Conservation (phyloP, 106 monocot genomes). For the Dioscorea zingiberensis region DNA sequence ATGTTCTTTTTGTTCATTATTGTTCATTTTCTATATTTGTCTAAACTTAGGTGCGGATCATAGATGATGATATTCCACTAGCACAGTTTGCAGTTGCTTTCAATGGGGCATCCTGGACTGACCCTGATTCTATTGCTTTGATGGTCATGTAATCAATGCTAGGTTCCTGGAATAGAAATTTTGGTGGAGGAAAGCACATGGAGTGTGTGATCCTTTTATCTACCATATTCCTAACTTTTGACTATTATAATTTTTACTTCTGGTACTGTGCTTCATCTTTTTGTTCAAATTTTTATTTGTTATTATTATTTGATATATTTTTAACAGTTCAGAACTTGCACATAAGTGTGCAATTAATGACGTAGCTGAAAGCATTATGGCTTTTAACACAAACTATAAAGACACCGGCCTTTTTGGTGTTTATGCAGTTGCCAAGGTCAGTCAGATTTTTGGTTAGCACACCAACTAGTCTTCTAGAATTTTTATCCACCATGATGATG, state of each 20-base stretch:
- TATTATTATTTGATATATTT: background rate
- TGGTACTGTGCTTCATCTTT: background rate
- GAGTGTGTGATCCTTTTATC: slow-evolving; percentile 29
- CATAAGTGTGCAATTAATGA: slow-evolving; percentile 77
- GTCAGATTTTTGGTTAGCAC: background rate
- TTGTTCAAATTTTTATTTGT: background rate
- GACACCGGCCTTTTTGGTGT: slow-evolving; percentile 94
- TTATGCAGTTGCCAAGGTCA: slow-evolving; percentile 89
- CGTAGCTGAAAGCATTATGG: slow-evolving; percentile 91
- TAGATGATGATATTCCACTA: slow-evolving; percentile 82
- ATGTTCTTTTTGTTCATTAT: no score
- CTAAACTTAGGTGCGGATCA: slow-evolving; percentile 60
- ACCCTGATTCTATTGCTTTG: slow-evolving; percentile 93
- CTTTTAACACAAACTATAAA: slow-evolving; percentile 95
- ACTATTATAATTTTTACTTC: background rate
- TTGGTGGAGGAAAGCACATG: slow-evolving; percentile 78
- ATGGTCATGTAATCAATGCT: slow-evolving; percentile 98
- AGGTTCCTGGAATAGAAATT: slow-evolving; percentile 81
- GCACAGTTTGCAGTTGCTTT: slow-evolving; percentile 96
- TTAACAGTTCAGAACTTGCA: slow-evolving; percentile 70
- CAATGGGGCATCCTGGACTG: slow-evolving; percentile 79
- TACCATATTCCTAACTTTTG: background rate
- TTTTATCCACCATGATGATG: no score
- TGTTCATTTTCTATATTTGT: background rate
- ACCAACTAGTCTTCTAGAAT: no score